phyloP scores from a whole-genome alignment of 176 grass and related monocot genomes.

The Typha latifolia region DNA sequence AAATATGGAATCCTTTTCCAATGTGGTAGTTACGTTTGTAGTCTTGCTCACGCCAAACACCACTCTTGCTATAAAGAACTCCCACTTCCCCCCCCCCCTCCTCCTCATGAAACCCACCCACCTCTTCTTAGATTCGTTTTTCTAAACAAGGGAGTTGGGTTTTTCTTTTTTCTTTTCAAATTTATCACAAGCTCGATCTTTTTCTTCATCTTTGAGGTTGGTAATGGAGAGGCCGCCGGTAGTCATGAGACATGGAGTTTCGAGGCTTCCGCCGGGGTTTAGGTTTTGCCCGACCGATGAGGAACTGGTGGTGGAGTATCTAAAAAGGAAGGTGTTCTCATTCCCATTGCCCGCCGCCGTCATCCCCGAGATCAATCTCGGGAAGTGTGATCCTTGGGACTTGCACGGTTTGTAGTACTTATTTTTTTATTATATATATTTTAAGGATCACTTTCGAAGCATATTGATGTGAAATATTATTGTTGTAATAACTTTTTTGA shows the following conservation, averaged over 20 bases:
- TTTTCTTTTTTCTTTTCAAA: not conserved
- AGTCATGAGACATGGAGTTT: slow-evolving; percentile 5
- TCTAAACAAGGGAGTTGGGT: not conserved
- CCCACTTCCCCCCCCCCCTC: not conserved
- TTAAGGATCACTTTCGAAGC: not conserved
- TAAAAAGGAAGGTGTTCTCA: slow-evolving; percentile 58
- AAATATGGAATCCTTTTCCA: too few species aligned
- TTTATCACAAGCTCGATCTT: too few species aligned
- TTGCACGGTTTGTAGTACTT: slow-evolving; percentile 43
- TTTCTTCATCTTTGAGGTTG: not conserved
- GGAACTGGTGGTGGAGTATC: slow-evolving; percentile 84
- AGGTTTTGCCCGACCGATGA: slow-evolving; percentile 89
- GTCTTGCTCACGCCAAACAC: slow-evolving; percentile 49
- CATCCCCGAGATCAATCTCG: slow-evolving; percentile 76
- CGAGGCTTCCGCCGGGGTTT: slow-evolving; percentile 62
- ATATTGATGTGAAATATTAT: not conserved
- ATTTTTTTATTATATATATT: not conserved
- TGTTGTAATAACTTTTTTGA: not conserved
- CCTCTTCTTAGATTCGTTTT: slow-evolving; percentile 13
- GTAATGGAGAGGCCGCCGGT: slow-evolving; percentile 10
- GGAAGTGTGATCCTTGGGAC: slow-evolving; percentile 49
- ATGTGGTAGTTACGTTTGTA: slow-evolving; percentile 1
- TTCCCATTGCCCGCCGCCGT: slow-evolving; percentile 70
- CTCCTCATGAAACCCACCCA: slow-evolving; percentile 38
- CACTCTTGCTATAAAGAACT: slow-evolving; percentile 29